Base-by-base conservation (phyloP, 495 filamentous ascomycete species). In the Penicillium antarcticum region DNA sequence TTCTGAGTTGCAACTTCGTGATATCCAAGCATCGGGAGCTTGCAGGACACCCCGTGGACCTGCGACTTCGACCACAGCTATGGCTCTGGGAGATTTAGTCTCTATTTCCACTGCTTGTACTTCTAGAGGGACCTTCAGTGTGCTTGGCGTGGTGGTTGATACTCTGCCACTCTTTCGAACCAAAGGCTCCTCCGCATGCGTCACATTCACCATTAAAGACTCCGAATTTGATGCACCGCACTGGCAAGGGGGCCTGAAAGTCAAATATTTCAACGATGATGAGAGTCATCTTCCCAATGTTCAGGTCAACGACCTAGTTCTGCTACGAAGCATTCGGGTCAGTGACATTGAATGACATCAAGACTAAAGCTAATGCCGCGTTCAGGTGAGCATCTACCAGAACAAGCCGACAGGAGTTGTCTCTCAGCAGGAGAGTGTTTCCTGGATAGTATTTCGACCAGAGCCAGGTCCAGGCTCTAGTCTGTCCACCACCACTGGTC, bases 141-240 rank as follows among this genome's bases (percentile, higher is more conserved):
- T 81, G 16, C 66, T 81, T 19, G 80, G 78, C 1, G 68, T 81
- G 2, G 75, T 80, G 1, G 70, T 77, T 4, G 78, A 80, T 57
- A 60, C 56, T 33, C 53, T 73, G 14, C 57, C 60, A 11, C 51
- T 65, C 13, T 55, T 6, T n/a, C 57, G 44, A 26, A 63, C 68
- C 6, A 56, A 51, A 43, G 67, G 69, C 13, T 65, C 65, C 3
- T 68, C 70, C 1, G 62, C 60, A 21, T 75, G 62, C 52, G 61
- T 72, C 42, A 80, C 74, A 5, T 81, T 81, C 41, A 78, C 75
- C 5, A 58, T 82, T 26, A 74, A 71, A 51, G 79, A 81, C 53
- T 51, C 46, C 0, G 57, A 70, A 12, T 60, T 72, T 10, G 65
- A 71, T 50, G 53, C 47, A 12, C 57, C 62, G 33, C 45, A 39